A percentile compares a stretch with the other conserved stretches of the same genome.
Evolutionary conservation across 2,329 filamentous ascomycete species (phyloP).

Genomic region (Alternaria gaisen): DNA sequence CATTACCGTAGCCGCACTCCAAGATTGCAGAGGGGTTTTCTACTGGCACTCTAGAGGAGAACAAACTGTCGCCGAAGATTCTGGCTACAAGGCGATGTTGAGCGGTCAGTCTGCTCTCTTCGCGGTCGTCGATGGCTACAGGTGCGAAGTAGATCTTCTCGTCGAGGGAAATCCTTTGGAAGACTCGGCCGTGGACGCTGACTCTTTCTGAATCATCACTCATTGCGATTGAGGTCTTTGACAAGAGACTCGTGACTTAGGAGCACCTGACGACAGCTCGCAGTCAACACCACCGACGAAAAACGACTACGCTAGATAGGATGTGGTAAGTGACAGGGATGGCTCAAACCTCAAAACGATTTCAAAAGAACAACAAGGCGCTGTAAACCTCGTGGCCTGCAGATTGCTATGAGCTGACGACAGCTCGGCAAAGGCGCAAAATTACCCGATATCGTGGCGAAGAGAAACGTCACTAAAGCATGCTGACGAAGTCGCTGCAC

Average conservation of each 20-base stretch:
- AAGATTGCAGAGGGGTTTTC: slow-evolving; percentile 44
- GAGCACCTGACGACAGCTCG: background rate
- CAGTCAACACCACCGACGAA: background rate
- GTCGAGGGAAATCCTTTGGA: slow-evolving; percentile 51
- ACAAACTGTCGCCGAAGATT: slow-evolving; percentile 42
- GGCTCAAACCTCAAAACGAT: slow-evolving; percentile 4
- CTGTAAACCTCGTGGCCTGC: slow-evolving; percentile 9
- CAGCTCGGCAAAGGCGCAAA: slow-evolving; percentile 21
- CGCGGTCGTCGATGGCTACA: slow-evolving; percentile 46
- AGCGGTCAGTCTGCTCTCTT: slow-evolving; percentile 48
- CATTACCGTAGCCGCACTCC: slow-evolving; percentile 53
- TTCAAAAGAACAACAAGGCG: slow-evolving; percentile 1
- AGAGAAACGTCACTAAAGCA: slow-evolving; percentile 21
- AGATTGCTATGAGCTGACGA: slow-evolving; percentile 19
- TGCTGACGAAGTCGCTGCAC: slow-evolving; percentile 17
- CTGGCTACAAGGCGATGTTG: slow-evolving; percentile 47
- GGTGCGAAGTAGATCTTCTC: slow-evolving; percentile 52
- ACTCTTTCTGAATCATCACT: slow-evolving; percentile 35
- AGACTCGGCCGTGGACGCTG: slow-evolving; percentile 48
- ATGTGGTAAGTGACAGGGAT: background rate
- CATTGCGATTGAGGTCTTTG: slow-evolving; percentile 18
- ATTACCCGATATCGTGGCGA: slow-evolving; percentile 26
- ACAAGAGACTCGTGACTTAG: background rate
- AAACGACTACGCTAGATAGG: background rate
- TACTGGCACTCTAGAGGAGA: slow-evolving; percentile 40